Evolutionary conservation across 2,329 filamentous ascomycete species (phyloP).

Genomic region (Aspergillus luchuensis): DNA sequence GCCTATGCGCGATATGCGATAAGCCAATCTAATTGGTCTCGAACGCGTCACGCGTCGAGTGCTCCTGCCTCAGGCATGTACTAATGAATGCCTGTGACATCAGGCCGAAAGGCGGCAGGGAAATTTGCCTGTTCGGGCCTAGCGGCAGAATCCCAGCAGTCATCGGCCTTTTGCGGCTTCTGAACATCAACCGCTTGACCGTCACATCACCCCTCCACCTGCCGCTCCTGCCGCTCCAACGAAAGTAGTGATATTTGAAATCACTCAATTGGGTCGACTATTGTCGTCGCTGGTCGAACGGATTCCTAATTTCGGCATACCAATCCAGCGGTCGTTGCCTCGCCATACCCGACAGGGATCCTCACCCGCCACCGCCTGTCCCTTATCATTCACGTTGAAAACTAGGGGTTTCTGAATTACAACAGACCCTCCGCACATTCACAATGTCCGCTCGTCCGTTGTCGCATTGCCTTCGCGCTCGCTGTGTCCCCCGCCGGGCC

Average conservation of each 20-base stretch:
- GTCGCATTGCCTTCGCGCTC: slow-evolving; percentile 43
- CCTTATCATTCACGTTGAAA: slow-evolving; percentile 15
- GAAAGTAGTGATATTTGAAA: slow-evolving; percentile 22
- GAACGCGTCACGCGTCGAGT: slow-evolving; percentile 36
- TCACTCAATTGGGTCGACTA: slow-evolving; percentile 30
- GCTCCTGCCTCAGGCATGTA: slow-evolving; percentile 28
- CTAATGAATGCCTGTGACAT: slow-evolving; percentile 18
- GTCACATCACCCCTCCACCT: slow-evolving; percentile 34
- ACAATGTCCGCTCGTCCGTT: slow-evolving; percentile 44
- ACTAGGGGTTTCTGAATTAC: slow-evolving; percentile 10
- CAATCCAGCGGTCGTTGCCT: slow-evolving; percentile 17
- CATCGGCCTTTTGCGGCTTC: slow-evolving; percentile 44
- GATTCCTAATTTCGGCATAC: slow-evolving; percentile 8
- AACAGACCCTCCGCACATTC: slow-evolving; percentile 23
- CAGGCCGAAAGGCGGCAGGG: slow-evolving; percentile 30
- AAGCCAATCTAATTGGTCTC: slow-evolving; percentile 13
- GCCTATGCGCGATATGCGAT: slow-evolving; percentile 19
- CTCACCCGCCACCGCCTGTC: slow-evolving; percentile 23
- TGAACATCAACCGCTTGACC: slow-evolving; percentile 36
- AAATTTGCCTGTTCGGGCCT: slow-evolving; percentile 31
- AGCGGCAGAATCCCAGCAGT: slow-evolving; percentile 29
- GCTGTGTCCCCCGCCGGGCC: slow-evolving; percentile 40
- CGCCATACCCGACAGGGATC: slow-evolving; percentile 20
- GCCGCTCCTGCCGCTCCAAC: slow-evolving; percentile 23
- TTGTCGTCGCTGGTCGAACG: slow-evolving; percentile 16